Conservation (phyloP, 2,329 filamentous ascomycete species). For the Clarireedia monteithiana region DNA sequence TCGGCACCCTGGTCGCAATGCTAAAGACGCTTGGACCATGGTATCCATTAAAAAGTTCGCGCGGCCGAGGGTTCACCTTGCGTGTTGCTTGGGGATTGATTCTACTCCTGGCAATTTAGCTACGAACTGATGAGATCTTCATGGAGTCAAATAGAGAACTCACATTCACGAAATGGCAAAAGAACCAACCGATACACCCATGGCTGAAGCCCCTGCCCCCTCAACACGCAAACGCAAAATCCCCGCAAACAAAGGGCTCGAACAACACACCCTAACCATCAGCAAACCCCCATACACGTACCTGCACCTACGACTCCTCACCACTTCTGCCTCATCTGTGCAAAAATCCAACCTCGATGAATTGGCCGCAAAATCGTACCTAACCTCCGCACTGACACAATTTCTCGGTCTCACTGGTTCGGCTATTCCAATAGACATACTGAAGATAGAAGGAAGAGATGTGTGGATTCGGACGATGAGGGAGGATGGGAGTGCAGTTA, state of each 20-base stretch:
- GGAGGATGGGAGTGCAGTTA: slow-evolving; percentile 50
- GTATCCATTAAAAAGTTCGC: background rate
- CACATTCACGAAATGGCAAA: background rate
- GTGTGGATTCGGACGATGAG: slow-evolving; percentile 60
- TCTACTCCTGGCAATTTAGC: background rate
- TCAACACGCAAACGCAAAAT: slow-evolving; percentile 9
- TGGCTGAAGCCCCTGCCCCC: background rate
- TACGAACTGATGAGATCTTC: background rate
- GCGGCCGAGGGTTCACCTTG: background rate
- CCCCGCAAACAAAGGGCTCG: slow-evolving; percentile 27
- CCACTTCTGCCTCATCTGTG: slow-evolving; percentile 18
- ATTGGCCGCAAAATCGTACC: slow-evolving; percentile 54
- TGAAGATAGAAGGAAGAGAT: slow-evolving; percentile 48
- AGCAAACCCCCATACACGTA: slow-evolving; percentile 48
- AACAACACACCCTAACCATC: slow-evolving; percentile 45
- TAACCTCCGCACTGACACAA: slow-evolving; percentile 54
- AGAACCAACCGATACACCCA: background rate
- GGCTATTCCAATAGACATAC: slow-evolving; percentile 61
- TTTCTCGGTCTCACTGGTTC: slow-evolving; percentile 64
- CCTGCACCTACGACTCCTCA: slow-evolving; percentile 36
- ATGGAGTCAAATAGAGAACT: background rate
- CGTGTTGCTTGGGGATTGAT: no score
- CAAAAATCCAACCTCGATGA: slow-evolving; percentile 41
- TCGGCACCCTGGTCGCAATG: background rate
- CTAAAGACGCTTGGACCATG: slow-evolving; percentile 5